Percentiles rank a stretch among this genome's conserved stretches.
Evolutionary conservation across 441 rosid species (phyloP).

Genomic region (Aleurites moluccanus): DNA sequence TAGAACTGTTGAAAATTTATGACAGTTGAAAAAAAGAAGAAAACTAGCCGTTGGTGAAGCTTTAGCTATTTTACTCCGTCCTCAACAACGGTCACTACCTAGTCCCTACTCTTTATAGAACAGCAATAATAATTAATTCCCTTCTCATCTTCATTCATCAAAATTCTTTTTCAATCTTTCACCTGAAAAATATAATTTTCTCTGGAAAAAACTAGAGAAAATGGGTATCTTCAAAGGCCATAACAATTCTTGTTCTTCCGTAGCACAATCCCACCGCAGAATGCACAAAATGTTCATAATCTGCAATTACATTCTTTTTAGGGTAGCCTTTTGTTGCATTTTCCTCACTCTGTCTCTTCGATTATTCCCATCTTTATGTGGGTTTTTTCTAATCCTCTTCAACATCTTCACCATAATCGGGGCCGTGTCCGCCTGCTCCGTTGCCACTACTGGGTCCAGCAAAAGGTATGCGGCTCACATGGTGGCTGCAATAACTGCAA

Average conservation of each 20-base stretch:
- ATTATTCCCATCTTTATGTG: conserved; percentile 68
- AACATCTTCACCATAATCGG: conserved; percentile 59
- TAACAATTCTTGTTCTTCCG: conserved; percentile 27
- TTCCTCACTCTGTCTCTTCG: conserved; percentile 94
- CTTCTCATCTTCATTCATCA: background rate
- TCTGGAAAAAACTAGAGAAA: background rate
- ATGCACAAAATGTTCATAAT: conserved; percentile 65
- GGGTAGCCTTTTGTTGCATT: conserved; percentile 82
- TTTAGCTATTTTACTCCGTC: too few species aligned
- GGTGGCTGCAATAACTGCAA: conserved; percentile 75
- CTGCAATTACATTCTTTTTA: conserved; percentile 77
- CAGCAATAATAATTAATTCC: background rate
- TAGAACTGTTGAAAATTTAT: too few species aligned
- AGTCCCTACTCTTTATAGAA: too few species aligned
- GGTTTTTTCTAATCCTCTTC: conserved; percentile 75
- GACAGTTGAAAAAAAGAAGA: background rate
- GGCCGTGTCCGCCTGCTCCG: conserved; percentile 69
- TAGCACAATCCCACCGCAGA: conserved; percentile 44
- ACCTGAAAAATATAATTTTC: background rate
- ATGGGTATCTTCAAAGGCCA: conserved; percentile 44
- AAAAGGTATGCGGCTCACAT: conserved; percentile 74
- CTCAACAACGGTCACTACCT: too few species aligned
- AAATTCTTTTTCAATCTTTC: background rate
- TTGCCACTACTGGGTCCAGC: conserved; percentile 46
- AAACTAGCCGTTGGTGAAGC: conserved; percentile 24